These are phyloP conservation scores for Eucalyptus marginata DNA, from an alignment of 345 rosid genomes.

Conservation along the genomic window DNA sequence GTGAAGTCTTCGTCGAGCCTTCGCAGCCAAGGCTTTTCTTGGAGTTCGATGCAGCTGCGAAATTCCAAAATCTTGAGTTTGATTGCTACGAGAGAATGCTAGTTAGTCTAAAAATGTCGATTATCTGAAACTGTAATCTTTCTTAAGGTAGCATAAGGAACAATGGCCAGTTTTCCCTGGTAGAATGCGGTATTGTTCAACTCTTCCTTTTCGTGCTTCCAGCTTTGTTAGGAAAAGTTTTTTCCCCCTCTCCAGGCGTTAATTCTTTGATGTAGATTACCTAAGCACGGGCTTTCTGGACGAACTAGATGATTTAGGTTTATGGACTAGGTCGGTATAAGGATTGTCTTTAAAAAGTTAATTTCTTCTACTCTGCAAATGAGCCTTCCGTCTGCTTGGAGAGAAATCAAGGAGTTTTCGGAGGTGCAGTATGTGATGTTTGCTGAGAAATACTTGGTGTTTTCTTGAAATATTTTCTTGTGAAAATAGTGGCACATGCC, in stretches of 20 bases:
- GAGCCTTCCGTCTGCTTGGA: background rate
- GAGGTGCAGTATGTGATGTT: background rate
- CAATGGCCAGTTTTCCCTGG: background rate
- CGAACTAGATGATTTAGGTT: background rate
- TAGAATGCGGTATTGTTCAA: background rate
- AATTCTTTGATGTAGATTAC: background rate
- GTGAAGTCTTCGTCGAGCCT: background rate
- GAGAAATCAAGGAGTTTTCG: background rate
- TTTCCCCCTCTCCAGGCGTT: background rate
- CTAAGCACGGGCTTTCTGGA: background rate
- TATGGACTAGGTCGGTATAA: background rate
- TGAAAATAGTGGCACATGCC: background rate
- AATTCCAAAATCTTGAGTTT: background rate
- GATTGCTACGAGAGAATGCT: background rate
- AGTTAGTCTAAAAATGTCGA: background rate
- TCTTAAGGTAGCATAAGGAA: background rate
- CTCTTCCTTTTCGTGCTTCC: background rate
- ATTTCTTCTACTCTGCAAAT: background rate
- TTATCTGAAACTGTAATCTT: background rate
- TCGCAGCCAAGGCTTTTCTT: background rate
- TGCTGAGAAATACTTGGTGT: background rate
- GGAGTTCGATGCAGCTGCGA: background rate
- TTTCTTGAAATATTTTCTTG: background rate
- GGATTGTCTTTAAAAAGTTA: background rate
- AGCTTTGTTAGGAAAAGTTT: background rate